These are phyloP conservation scores for Vararia minispora DNA, from an alignment of 768 basidiomycete species.

Conservation along the genomic window DNA sequence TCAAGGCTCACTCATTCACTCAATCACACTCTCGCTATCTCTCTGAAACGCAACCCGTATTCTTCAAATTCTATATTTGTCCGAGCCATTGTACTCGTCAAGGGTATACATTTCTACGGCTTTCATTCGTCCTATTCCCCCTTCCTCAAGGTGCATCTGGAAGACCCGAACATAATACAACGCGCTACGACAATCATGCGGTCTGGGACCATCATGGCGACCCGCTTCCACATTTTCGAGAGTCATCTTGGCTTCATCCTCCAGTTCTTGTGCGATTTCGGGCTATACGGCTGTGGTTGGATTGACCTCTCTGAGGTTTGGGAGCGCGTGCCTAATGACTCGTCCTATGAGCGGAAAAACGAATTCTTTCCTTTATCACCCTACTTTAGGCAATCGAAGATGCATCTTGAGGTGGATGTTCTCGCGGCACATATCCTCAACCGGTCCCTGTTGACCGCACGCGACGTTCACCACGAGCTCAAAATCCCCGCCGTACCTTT, in stretches of 20 bases:
- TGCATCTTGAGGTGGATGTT: constrained; percentile 76
- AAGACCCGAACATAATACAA: constrained; percentile 57
- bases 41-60: constrained; percentile 61
- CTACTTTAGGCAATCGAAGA: constrained; percentile 54
- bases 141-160: constrained; percentile 78
- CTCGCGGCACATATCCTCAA: constrained; percentile 80
- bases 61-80: constrained; percentile 49
- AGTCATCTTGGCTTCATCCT: constrained; percentile 81
- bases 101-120: constrained; percentile 95
- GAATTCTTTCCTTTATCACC: constrained; percentile 39
- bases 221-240: constrained; percentile 73
- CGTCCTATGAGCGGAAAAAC: constrained; percentile 10
- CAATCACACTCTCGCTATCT: constrained; percentile 78
- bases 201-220: constrained; percentile 74
- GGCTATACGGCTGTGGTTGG: constrained; percentile 90
- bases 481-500: constrained; percentile 42
- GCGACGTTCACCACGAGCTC: constrained; percentile 58
- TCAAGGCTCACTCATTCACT: constrained; percentile 59
- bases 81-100: constrained; percentile 74
- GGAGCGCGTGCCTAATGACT: constrained; percentile 34
- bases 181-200: constrained; percentile 69
- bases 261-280: constrained; percentile 93
- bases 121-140: constrained; percentile 78
- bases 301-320: constrained; percentile 63
- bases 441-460: constrained; percentile 49